phyloP scores from a whole-genome alignment of 2,329 filamentous ascomycete genomes.

The Paecilomyces niveus region DNA sequence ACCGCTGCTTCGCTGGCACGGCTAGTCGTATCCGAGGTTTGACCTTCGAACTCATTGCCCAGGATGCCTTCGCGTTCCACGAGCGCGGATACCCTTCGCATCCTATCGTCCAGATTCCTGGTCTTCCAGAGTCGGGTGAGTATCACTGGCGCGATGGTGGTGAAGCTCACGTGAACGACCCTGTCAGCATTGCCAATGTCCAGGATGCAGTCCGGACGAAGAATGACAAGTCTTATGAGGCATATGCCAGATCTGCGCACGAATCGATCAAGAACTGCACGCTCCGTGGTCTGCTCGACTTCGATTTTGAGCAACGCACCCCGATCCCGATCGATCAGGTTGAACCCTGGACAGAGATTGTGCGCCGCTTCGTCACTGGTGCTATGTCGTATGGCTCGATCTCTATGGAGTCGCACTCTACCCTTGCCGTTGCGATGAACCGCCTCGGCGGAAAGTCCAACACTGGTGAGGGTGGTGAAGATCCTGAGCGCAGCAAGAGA shows the following conservation, averaged over 20 bases:
- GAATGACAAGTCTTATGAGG: constrained; percentile 98
- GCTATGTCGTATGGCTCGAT: constrained; percentile 99
- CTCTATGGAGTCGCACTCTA: constrained; percentile 97
- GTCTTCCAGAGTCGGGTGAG: constrained; percentile 85
- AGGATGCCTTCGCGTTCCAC: constrained; percentile 91
- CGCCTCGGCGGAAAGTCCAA: constrained; percentile 93
- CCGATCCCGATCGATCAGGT: constrained; percentile 93
- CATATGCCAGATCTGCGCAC: constrained; percentile 86
- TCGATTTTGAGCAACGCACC: constrained; percentile 81
- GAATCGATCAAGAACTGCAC: constrained; percentile 97
- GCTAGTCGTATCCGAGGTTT: constrained; percentile 90
- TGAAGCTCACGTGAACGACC: constrained; percentile 92
- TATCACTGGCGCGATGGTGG: constrained; percentile 98
- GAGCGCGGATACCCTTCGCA: constrained; percentile 85
- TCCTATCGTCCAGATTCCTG: constrained; percentile 66
- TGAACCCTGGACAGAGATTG: constrained; percentile 96
- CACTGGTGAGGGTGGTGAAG: constrained; percentile 94
- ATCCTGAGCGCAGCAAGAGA: constrained; percentile 78
- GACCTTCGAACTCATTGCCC: constrained; percentile 87
- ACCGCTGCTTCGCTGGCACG: constrained; percentile 90
- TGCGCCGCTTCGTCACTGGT: constrained; percentile 90
- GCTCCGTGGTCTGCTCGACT: constrained; percentile 86
- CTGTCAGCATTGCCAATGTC: constrained; percentile 89
- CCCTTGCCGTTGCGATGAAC: constrained; percentile 94
- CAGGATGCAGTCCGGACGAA: constrained; percentile 94